Evolutionary conservation across 2,329 filamentous ascomycete species (phyloP), one percentile per base, ranked within the genome.

Genomic region (Berkeleyomyces basicola): DNA sequence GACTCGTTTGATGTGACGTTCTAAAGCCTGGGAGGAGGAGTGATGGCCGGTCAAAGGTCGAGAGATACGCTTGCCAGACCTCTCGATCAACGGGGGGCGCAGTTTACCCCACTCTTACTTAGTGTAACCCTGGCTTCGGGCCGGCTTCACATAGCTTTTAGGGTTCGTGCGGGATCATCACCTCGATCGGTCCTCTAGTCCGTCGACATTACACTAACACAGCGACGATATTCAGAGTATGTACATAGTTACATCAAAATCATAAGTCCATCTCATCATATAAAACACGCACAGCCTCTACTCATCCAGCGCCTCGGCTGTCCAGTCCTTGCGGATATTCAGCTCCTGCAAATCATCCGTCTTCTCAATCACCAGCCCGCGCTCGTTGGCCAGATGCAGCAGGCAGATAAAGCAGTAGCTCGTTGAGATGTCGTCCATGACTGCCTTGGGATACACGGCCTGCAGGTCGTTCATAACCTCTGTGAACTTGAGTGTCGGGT

Each of bases 371-470:
- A 87, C 79, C 46, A 96, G 77, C 0, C 91, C 91, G 75, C 95
- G 92, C 71, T 96, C 91, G 74, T 96, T 96, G 65, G 91, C 91
- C 69, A 96, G 72, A 74, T 96, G 91, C 67, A 96, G 76, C 64
- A 96, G 75, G 69, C 88, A 95, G 70, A 99, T 99, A 75, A 97
- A 99, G 72, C 93, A 95, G 74, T 77, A 86, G 66, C 82, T 95
- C 0, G 93, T 99, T 43, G 90, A 96, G 70, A 99, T 97, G 73
- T 99, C 93, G 65, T 87, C 84, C 83, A 99, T 88, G 65, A 84
- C 83, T 67, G 88, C 80, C 72, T 88, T 87, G 9, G 90, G 86
- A 70, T 99, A 99, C 6, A 96, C 90, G 3, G 79, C 75, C 71
- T 95, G 88, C 57, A 99, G 76, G 66, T 85, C 85, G 71, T 95